Base-by-base conservation (phyloP, 1,284 basidiomycete species). In the Xerocomus minutiporus region DNA sequence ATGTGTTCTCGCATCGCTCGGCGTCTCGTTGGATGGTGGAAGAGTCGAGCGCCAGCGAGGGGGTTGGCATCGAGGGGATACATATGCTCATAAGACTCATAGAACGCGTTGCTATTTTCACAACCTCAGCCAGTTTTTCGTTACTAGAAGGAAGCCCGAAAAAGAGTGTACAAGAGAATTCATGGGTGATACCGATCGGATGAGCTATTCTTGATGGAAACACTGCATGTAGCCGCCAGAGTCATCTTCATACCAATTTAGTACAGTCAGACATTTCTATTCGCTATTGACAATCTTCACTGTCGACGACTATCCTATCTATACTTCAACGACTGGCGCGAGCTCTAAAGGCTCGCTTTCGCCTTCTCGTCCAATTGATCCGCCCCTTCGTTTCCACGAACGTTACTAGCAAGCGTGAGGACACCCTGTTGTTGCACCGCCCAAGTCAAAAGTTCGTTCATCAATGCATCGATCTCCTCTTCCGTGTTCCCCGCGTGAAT, bases 401-500 rank as follows among this genome's bases (percentile, higher is more conserved):
- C 17, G 3, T 20, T 17, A 6, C 17, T 9, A 2, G 36, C 13
- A n/a, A 15, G 15, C 6, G 34, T 15, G 13, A 35, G 36, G n/a
- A 11, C 11, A 32, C 36, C 17, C 8, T 38, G 36, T 17, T 43
- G 40, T 15, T 26, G 48, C 12, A 20, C 25, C 1, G 26, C 48
- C 61, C 61, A 62, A 26, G 20, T 8, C 23, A 63, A 0, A 15
- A 62, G 43, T 15, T 56, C 45, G 20, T 43, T 5, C 28, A 52
- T 8, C 20, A 62, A 52, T 1, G 50, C 17, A 31, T 62, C 51
- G 12, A 62, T 59, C 23, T 63, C 53, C 38, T 17, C 17, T 32
- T 61, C 53, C 12, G 59, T 63, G 36, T 63, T 65, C 2, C 42
- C 12, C 8, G 60, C 60, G 8, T 62, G 61, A 1, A 65, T 47